Base-by-base conservation (phyloP, 2,329 filamentous ascomycete genomes). In the Colletotrichum sp. region DNA sequence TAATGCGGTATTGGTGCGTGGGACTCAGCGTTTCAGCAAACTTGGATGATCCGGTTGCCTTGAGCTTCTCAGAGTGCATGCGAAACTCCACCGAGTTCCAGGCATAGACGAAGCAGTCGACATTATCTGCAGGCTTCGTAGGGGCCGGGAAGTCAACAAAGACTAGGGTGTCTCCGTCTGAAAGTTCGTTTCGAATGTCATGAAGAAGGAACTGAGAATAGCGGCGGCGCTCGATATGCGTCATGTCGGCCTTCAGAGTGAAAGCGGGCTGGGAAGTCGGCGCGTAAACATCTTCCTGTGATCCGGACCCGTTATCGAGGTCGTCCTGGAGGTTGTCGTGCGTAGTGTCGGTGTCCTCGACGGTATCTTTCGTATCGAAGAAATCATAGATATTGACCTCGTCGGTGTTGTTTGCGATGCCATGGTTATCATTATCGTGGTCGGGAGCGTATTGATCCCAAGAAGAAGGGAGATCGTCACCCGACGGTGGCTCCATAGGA, bases 61-160 rank as follows among this genome's bases (percentile, higher is more conserved):
- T 81, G 6, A 92, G 83, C 59, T 86, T 89, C 3, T 85, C 79
- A 2, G 89, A 90, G 72, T 86, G 83, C 71, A 90, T 86, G 4
- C 84, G 85, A 70, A 90, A 83, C 26, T 81, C 72, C 36, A 87
- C 83, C 5, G 84, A 83, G 24, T 77, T 79, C 78, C 82, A 84
- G 24, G 77, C 74, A 28, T 81, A 78, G 75, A 81, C 84, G 76
- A 83, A 82, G 79, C 87, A 88, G 79, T 83, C 84, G 32, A 77
- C 77, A 28, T 79, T 73, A 28, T 67, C 78, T 22, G 64, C 62
- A 6, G 69, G 77, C 12, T 74, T 77, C 8, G 68, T 77, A 4
- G 75, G 80, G 22, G 74, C 78, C 9, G 82, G 85, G 57, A 86
- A 84, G 36, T 86, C 84, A 32, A 90, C 81, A 60, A 88, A 83